phyloP scores from a whole-genome alignment of 805 yeast genomes.

The Kazachstania psychrophila region DNA sequence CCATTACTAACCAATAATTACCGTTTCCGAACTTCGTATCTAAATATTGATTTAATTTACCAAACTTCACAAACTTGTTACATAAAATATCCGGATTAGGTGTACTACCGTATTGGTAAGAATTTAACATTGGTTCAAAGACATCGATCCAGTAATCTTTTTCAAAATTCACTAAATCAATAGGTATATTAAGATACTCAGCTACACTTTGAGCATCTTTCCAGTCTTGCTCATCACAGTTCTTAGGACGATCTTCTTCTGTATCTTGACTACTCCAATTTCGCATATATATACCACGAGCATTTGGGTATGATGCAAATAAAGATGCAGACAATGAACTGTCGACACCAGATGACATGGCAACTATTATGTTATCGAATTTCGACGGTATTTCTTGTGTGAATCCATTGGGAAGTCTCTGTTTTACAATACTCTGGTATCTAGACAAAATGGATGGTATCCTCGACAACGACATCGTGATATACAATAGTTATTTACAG shows the following conservation, averaged over 20 bases:
- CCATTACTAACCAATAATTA: constrained; percentile 84
- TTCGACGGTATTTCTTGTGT: constrained; percentile 31
- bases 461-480: background rate
- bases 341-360: constrained; percentile 97
- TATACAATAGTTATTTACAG: background rate
- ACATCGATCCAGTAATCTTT: constrained; percentile 89
- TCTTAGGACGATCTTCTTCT: constrained; percentile 12
- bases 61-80: constrained; percentile 80
- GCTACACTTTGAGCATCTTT: constrained; percentile 66
- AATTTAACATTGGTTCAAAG: constrained; percentile 81
- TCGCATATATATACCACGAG: constrained; percentile 83
- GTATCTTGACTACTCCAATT: constrained; percentile 50
- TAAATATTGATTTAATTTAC: constrained; percentile 55
- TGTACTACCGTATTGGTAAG: constrained; percentile 63
- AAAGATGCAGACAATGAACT: constrained; percentile 80
- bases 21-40: constrained; percentile 30
- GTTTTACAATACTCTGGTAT: background rate
- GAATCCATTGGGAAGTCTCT: constrained; percentile 3
- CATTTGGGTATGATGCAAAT: constrained; percentile 50
- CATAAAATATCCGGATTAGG: constrained; percentile 95
- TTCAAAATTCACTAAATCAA: constrained; percentile 76
- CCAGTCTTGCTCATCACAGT: constrained; percentile 86
- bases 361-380: constrained; percentile 61
- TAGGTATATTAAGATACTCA: constrained; percentile 49
- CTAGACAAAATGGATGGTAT: background rate